Evolutionary conservation across 352 stramenopile genomes (phyloP), one percentile per base, ranked within the genome.

Genomic region (Globisporangium ultimum): DNA sequence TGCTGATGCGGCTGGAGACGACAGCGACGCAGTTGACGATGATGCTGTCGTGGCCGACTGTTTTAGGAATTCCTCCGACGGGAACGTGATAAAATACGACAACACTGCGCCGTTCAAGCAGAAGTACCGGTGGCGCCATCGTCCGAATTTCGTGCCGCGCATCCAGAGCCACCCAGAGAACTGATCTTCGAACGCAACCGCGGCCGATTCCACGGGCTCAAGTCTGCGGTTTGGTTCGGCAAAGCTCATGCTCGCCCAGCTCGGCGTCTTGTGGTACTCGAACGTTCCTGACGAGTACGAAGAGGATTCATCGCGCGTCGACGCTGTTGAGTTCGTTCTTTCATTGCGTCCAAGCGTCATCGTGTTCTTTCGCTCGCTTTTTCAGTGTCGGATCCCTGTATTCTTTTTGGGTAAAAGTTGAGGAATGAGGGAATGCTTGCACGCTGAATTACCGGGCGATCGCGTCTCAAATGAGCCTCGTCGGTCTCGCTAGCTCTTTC

Each of bases 161-260:
- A 93, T 93, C 83, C 83, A 93, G 6, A 93, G 71, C 83, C 83
- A 93, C 7, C 83, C 83, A 46, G 72, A 89, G 63, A 90, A 89
- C 48, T 89, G 80, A 49, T 87, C 76, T 34, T 89, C 76, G n/a
- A 90, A 56, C 12, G 74, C 54, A 15, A 84, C 66, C 42, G 34
- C 67, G 14, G 68, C 65, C 0, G 71, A 73, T 43, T 86, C 78
- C 17, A 85, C 66, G 21, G 69, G 73, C 18, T 70, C 62, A 13
- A 87, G 53, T 21, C 79, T 72, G 12, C 68, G 65, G 12, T 71
- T 53, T 28, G 63, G 63, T 46, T 74, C 67, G 43, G 48, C 2
- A 34, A 53, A 77, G 21, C 66, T 77, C 63, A 66, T 60, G 7
- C 66, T 63, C 32, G 64, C 53, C 67, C 65, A 73, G 45, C 57